Percentiles rank a stretch among this genome's conserved stretches.
Conservation (phyloP, 2,329 filamentous ascomycete genomes). For the Neoascochyta sp. region DNA sequence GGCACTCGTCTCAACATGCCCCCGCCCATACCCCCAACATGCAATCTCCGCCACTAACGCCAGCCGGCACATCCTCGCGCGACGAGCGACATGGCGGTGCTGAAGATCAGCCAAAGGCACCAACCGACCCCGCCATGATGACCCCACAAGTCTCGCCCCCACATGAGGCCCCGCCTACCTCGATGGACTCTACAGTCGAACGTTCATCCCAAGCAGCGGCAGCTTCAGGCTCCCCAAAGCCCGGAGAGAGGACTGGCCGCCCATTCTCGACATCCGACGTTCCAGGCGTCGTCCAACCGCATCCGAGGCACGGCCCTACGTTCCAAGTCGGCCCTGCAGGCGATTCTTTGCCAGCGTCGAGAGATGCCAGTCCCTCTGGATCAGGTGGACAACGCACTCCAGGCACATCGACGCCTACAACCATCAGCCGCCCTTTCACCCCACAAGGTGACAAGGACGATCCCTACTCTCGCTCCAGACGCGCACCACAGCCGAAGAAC, state of each 20-base stretch:
- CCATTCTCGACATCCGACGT: conserved; percentile 42
- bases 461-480: conserved; percentile 79
- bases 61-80: conserved; percentile 67
- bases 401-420: conserved; percentile 54
- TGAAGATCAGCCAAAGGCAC: conserved; percentile 36
- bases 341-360: conserved; percentile 53
- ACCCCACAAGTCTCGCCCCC: conserved; percentile 56
- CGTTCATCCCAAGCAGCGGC: conserved; percentile 15
- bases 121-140: conserved; percentile 50
- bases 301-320: conserved; percentile 49
- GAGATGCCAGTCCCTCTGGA: conserved; percentile 62
- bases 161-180: conserved; percentile 52
- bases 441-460: conserved; percentile 77
- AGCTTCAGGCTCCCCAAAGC: conserved; percentile 27
- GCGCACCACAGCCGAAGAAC: conserved; percentile 65
- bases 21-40: conserved; percentile 63
- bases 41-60: conserved; percentile 86
- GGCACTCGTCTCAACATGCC: conserved; percentile 51
- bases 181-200: conserved; percentile 30
- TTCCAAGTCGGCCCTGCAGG: conserved; percentile 57
- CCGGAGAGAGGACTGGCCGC: conserved; percentile 38
- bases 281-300: conserved; percentile 42
- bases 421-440: conserved; percentile 67
- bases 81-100: conserved; percentile 44
- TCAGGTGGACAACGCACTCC: conserved; percentile 49